Conservation (phyloP, 2,329 filamentous ascomycete species). For the Leptographium wingfieldii region DNA sequence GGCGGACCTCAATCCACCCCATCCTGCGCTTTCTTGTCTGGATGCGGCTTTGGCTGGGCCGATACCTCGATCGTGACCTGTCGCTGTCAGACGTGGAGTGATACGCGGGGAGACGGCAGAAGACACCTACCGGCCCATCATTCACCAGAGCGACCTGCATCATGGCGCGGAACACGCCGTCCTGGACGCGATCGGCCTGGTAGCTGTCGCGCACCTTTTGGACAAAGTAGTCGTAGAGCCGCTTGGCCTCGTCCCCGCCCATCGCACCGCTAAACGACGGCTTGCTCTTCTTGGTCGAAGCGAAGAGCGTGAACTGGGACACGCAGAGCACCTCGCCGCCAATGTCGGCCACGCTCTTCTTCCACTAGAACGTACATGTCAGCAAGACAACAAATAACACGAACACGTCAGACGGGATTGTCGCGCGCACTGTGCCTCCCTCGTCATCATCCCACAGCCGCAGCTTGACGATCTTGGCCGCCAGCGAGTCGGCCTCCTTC, state of each 20-base stretch:
- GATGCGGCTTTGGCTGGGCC: not conserved
- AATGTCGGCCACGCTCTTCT: slow-evolving; percentile 77
- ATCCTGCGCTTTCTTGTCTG: too few species aligned
- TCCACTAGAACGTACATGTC: slow-evolving; percentile 53
- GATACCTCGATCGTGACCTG: slow-evolving; percentile 7
- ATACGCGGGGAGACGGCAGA: not conserved
- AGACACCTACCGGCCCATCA: slow-evolving; percentile 49
- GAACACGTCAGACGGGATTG: not conserved
- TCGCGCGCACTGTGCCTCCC: slow-evolving; percentile 43
- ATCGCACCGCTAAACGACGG: slow-evolving; percentile 90
- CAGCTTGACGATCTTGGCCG: slow-evolving; percentile 76
- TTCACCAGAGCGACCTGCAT: slow-evolving; percentile 95
- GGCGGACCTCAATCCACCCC: not conserved
- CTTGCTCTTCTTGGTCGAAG: slow-evolving; percentile 89
- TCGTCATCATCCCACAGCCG: slow-evolving; percentile 81
- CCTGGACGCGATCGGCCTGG: slow-evolving; percentile 62
- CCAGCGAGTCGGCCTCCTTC: slow-evolving; percentile 75
- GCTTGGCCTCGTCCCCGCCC: slow-evolving; percentile 62
- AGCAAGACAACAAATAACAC: not conserved
- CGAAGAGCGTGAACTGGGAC: slow-evolving; percentile 91
- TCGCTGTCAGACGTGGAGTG: not conserved
- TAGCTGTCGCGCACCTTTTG: slow-evolving; percentile 63
- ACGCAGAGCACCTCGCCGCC: slow-evolving; percentile 90
- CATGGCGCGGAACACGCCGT: slow-evolving; percentile 97
- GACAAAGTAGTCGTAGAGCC: slow-evolving; percentile 76